A percentile compares a stretch with the other conserved stretches of the same genome.
Conservation (phyloP, 805 yeast genomes). For the Monosporozyma unispora region DNA sequence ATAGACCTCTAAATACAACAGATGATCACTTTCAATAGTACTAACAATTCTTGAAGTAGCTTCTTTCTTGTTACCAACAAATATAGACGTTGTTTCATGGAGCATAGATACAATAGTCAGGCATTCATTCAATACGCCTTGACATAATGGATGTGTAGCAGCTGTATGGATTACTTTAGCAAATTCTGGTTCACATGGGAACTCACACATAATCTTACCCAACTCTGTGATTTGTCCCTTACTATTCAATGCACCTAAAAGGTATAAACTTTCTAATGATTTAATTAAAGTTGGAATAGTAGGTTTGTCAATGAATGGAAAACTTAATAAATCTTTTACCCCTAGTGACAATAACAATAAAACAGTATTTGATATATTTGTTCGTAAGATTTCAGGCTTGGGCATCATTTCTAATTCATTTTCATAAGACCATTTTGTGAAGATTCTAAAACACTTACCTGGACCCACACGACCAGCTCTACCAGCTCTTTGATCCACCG, state of each 20-base stretch:
- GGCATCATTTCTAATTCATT: constrained; percentile 73
- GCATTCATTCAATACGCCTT: constrained; percentile 55
- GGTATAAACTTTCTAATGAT: constrained; percentile 73
- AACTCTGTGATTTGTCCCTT: constrained; percentile 66
- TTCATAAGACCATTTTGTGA: constrained; percentile 60
- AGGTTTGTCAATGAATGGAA: constrained; percentile 91
- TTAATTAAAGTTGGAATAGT: constrained; percentile 60
- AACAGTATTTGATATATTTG: constrained; percentile 69
- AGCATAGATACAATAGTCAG: constrained; percentile 75
- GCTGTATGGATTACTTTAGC: constrained; percentile 68
- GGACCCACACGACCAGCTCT: constrained; percentile 98
- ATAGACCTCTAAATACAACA: constrained; percentile 65
- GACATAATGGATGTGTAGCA: constrained; percentile 34
- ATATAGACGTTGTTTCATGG: constrained; percentile 56
- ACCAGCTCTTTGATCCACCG: constrained; percentile 95
- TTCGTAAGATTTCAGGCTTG: constrained; percentile 86
- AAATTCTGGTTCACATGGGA: constrained; percentile 87
- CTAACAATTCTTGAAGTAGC: constrained; percentile 37
- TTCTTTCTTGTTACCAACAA: constrained; percentile 18
- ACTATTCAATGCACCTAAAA: constrained; percentile 77
- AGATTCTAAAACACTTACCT: constrained; percentile 86
- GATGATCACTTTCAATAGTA: constrained; percentile 56
- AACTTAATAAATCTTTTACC: constrained; percentile 66
- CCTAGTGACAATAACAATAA: constrained; percentile 75
- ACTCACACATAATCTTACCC: constrained; percentile 82